These are phyloP conservation scores for Wickerhamomyces queroliae DNA, from an alignment of 805 yeast species.

Conservation along the genomic window DNA sequence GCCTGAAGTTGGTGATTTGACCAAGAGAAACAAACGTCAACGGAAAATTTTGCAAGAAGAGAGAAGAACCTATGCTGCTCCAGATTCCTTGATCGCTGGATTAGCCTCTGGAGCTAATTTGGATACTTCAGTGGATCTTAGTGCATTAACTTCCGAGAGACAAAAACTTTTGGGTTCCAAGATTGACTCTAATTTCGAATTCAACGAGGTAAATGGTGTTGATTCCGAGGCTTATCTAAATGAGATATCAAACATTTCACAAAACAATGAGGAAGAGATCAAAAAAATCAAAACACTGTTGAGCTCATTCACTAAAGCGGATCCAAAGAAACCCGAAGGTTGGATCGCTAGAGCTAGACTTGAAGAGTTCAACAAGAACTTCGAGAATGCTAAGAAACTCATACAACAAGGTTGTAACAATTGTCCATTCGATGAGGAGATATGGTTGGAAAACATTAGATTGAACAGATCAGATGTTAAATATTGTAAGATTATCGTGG, in stretches of 20 bases:
- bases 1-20: slow-evolving; percentile 88
- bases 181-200: slow-evolving; percentile 34
- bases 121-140: slow-evolving; percentile 34
- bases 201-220: slow-evolving; percentile 9
- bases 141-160: slow-evolving; percentile 56
- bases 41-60: slow-evolving; percentile 56
- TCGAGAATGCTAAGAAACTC: slow-evolving; percentile 48
- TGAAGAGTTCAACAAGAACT: slow-evolving; percentile 60
- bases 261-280: slow-evolving; percentile 42
- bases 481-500: slow-evolving; percentile 50
- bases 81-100: slow-evolving; percentile 56
- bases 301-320: slow-evolving; percentile 60
- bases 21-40: slow-evolving; percentile 69
- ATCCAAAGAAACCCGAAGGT: slow-evolving; percentile 67
- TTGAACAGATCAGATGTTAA: slow-evolving; percentile 42
- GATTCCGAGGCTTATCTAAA: slow-evolving; percentile 30
- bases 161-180: slow-evolving; percentile 52
- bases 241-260: slow-evolving; percentile 23
- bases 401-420: slow-evolving; percentile 71
- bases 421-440: slow-evolving; percentile 60
- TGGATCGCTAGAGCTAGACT: slow-evolving; percentile 86
- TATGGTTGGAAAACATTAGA: slow-evolving; percentile 80
- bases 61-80: slow-evolving; percentile 75
- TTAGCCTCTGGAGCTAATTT: slow-evolving; percentile 23
- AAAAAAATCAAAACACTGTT: slow-evolving; percentile 54